Percentiles rank a stretch among this genome's conserved stretches.
Conservation (phyloP, 306 rosid genomes). For the Albizia julibrissin region DNA sequence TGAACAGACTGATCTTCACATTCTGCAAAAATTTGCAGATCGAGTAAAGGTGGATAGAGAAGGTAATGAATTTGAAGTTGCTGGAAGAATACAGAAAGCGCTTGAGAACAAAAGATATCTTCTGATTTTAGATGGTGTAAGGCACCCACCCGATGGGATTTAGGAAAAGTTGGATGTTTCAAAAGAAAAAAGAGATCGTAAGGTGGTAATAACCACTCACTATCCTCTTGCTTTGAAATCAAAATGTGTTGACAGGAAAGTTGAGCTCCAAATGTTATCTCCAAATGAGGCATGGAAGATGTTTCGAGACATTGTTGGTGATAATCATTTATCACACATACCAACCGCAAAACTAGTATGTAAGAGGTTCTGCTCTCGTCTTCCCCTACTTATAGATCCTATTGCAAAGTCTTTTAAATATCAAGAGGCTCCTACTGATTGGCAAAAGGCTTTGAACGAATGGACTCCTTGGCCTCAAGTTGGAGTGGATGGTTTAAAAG, state of each 20-base stretch:
- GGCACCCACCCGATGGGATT: not conserved
- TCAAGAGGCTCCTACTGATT: constrained; percentile 1
- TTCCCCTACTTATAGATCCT: constrained; percentile 27
- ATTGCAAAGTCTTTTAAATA: constrained; percentile 18
- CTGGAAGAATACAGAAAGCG: constrained; percentile 8
- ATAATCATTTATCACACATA: not conserved
- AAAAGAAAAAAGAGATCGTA: constrained; percentile 16
- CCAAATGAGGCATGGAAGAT: constrained; percentile 34
- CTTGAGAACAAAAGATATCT: constrained; percentile 25
- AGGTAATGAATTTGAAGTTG: not conserved
- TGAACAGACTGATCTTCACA: not conserved
- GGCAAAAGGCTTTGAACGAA: constrained; percentile 22
- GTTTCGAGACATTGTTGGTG: constrained; percentile 13
- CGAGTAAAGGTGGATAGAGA: not conserved
- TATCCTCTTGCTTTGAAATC: not conserved
- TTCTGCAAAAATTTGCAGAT: not conserved
- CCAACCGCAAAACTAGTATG: not conserved
- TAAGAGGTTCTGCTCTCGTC: constrained; percentile 33
- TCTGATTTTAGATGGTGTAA: constrained; percentile 41
- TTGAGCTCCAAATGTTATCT: constrained; percentile 17
- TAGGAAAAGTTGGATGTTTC: constrained; percentile 12
- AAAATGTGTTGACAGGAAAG: not conserved
- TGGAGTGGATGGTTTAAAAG: constrained; percentile 15
- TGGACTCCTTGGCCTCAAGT: constrained; percentile 26
- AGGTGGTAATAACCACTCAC: constrained; percentile 34